Evolutionary conservation across 306 rosid species (phyloP).

Genomic region (Trifolium repens): DNA sequence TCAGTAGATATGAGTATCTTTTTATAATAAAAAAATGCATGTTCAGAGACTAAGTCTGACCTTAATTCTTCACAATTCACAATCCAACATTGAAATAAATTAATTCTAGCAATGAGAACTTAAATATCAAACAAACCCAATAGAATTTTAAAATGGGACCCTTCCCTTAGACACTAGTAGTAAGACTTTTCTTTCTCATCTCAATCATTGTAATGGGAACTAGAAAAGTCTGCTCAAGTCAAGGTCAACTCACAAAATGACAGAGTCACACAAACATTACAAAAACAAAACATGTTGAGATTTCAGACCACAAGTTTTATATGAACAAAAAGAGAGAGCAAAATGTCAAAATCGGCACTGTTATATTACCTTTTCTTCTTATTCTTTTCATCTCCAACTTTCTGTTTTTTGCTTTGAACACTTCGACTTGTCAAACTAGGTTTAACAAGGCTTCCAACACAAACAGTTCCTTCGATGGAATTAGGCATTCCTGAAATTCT

Average conservation of each 20-base stretch:
- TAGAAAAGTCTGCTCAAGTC: slow-evolving; percentile 38
- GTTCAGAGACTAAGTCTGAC: background rate
- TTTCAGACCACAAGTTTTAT: background rate
- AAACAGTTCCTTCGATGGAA: slow-evolving; percentile 48
- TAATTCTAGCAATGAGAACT: slow-evolving; percentile 7
- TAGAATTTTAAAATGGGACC: background rate
- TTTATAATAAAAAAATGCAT: slow-evolving; percentile 19
- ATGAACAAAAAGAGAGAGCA: background rate
- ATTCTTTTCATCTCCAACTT: background rate
- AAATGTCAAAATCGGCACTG: slow-evolving; percentile 1
- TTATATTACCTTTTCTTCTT: slow-evolving; percentile 55
- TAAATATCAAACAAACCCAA: background rate
- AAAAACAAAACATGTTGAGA: background rate
- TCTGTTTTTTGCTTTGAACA: slow-evolving; percentile 30
- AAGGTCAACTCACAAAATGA: slow-evolving; percentile 42
- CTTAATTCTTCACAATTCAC: background rate
- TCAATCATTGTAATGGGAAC: background rate
- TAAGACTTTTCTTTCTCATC: background rate
- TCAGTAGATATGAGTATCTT: slow-evolving; percentile 7
- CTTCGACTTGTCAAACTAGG: slow-evolving; percentile 35
- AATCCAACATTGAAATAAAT: slow-evolving; percentile 7
- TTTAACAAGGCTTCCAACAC: slow-evolving; percentile 59
- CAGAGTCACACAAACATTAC: slow-evolving; percentile 18
- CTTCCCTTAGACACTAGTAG: background rate
- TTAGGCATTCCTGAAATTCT: slow-evolving; percentile 49